phyloP scores from a whole-genome alignment of 768 basidiomycete species.

The Saitozyma sp. region DNA sequence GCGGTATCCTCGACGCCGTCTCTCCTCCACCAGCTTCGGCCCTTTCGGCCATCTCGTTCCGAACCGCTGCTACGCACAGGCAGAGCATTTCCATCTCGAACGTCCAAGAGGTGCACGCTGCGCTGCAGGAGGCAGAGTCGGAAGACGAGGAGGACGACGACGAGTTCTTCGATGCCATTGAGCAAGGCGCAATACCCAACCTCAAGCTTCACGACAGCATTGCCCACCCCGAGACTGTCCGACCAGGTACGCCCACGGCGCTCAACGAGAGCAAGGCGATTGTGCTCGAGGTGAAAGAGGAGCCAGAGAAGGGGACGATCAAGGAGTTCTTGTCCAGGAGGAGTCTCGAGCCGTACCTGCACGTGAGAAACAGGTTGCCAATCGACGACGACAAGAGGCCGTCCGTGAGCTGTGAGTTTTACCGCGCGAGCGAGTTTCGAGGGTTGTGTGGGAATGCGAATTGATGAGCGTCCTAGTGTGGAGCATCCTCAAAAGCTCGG shows the following conservation, averaged over 20 bases:
- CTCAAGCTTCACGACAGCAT: constrained; percentile 68
- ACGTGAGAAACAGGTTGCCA: constrained; percentile 64
- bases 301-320: constrained; percentile 36
- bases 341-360: constrained; percentile 66
- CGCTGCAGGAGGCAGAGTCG: constrained; percentile 44
- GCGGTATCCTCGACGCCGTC: not conserved
- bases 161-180: constrained; percentile 97
- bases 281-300: constrained; percentile 6
- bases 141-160: constrained; percentile 62
- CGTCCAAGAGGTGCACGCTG: constrained; percentile 47
- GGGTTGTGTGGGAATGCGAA: not conserved
- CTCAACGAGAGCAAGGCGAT: constrained; percentile 3
- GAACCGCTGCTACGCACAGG: not conserved
- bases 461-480: constrained; percentile 59
- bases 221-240: constrained; percentile 54
- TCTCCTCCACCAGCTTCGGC: constrained; percentile 6
- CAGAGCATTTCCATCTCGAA: constrained; percentile 32
- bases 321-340: constrained; percentile 42
- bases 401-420: constrained; percentile 58
- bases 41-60: too few species aligned
- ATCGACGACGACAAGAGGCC: constrained; percentile 76
- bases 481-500: constrained; percentile 90
- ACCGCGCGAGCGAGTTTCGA: not conserved
- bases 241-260: constrained; percentile 41
- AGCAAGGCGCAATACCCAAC: constrained; percentile 73